Evolutionary conservation across 805 yeast species (phyloP).

Genomic region (Candida cerambycidarum): DNA sequence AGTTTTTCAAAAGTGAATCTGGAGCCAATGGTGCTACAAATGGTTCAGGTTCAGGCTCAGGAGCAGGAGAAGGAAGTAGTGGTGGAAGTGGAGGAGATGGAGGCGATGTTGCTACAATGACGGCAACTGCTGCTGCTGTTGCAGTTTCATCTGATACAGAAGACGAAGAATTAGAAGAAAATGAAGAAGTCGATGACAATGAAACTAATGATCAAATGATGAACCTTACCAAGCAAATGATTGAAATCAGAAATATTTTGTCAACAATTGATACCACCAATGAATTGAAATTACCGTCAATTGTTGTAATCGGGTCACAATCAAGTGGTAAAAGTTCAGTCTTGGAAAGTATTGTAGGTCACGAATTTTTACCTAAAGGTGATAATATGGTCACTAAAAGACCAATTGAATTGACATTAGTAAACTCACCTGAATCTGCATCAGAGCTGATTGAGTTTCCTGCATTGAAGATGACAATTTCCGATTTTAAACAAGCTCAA

Average conservation of each 20-base stretch:
- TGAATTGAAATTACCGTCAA: slow-evolving; percentile 82
- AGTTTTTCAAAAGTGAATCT: slow-evolving; percentile 32
- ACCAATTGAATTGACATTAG: slow-evolving; percentile 91
- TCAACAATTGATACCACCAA: slow-evolving; percentile 74
- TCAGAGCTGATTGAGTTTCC: slow-evolving; percentile 94
- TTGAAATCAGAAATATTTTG: slow-evolving; percentile 83
- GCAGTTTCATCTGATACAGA: slow-evolving; percentile 32
- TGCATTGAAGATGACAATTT: slow-evolving; percentile 75
- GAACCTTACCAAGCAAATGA: slow-evolving; percentile 91
- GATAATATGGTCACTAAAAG: slow-evolving; percentile 97
- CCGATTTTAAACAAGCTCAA: slow-evolving; percentile 88
- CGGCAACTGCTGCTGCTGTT: slow-evolving; percentile 50
- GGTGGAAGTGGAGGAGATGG: slow-evolving; percentile 25
- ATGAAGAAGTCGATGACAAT: slow-evolving; percentile 47
- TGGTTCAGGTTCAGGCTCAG: too few relatives aligned
- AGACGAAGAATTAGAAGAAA: slow-evolving; percentile 47
- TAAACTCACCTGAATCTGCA: slow-evolving; percentile 78
- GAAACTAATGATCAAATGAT: slow-evolving; percentile 78
- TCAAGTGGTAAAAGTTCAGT: slow-evolving; percentile 97
- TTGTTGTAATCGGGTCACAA: slow-evolving; percentile 96
- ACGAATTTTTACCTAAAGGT: slow-evolving; percentile 95
- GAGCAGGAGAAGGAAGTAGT: not conserved
- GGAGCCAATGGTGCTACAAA: slow-evolving; percentile 14
- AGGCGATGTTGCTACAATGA: slow-evolving; percentile 40
- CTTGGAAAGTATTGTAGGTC: slow-evolving; percentile 95